Conservation (phyloP, 192 early-diverging fungal species). For the Coemansia guatemalensis region DNA sequence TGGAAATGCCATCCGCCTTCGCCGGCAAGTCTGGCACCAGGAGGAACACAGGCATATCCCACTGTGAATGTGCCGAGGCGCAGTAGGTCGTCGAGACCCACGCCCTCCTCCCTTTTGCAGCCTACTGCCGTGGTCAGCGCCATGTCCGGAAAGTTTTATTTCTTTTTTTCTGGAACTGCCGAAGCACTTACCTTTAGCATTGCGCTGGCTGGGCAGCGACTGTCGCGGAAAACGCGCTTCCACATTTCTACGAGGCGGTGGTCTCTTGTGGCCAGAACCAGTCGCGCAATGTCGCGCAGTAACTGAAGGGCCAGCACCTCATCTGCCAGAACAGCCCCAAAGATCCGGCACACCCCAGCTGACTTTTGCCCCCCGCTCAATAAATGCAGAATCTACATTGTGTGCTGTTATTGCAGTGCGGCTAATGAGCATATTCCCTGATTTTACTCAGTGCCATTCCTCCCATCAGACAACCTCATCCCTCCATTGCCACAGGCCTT, state of each 20-base stretch:
- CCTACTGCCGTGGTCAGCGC: not conserved
- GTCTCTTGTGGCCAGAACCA: constrained; percentile 27
- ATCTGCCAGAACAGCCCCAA: constrained; percentile 16
- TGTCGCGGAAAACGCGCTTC: constrained; percentile 16
- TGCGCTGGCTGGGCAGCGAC: not conserved
- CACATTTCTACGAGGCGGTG: constrained; percentile 30
- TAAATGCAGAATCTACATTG: constrained; percentile 45
- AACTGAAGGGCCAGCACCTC: constrained; percentile 15
- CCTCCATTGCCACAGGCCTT: not conserved
- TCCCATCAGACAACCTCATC: not conserved
- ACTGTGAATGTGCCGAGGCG: not conserved
- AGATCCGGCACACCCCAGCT: constrained; percentile 8
- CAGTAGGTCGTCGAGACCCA: not conserved
- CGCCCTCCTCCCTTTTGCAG: not conserved
- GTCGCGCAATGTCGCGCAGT: constrained; percentile 23
- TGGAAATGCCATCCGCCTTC: not conserved
- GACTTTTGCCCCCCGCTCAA: constrained; percentile 8
- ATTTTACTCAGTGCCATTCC: constrained; percentile 10
- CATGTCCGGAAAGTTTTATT: not conserved
- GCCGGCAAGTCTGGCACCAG: not conserved
- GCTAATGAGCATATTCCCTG: not conserved
- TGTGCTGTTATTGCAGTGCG: not conserved
- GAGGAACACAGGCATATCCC: not conserved
- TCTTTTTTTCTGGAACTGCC: not conserved
- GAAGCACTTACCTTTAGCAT: constrained; percentile 10